A percentile compares a stretch with the other conserved stretches of the same genome.
Conservation (phyloP, 108 stramenopile genomes). For the Chaetoceros muelleri region DNA sequence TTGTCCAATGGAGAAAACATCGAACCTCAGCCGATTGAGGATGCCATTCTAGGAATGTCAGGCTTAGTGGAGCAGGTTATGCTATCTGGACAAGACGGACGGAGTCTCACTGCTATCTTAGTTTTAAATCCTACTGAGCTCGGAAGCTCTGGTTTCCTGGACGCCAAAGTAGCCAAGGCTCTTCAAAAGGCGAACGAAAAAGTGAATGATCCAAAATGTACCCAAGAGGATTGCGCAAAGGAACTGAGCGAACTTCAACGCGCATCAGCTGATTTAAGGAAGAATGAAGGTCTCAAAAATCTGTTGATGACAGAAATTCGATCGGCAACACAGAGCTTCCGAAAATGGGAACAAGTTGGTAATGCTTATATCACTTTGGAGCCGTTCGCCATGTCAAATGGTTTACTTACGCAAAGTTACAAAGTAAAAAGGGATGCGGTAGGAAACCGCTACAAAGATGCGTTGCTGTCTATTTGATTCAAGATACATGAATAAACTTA, state of each 20-base stretch:
- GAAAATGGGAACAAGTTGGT: constrained; percentile 73
- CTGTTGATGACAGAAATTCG: constrained; percentile 37
- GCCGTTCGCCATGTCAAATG: constrained; percentile 92
- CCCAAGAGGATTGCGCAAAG: constrained; percentile 41
- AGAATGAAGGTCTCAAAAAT: constrained; percentile 31
- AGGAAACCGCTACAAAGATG: constrained; percentile 49
- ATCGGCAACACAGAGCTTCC: constrained; percentile 44
- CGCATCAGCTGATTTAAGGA: constrained; percentile 41
- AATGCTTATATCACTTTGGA: constrained; percentile 74
- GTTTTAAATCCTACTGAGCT: constrained; percentile 70
- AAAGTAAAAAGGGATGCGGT: constrained; percentile 90
- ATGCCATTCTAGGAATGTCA: constrained; percentile 60
- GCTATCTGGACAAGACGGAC: constrained; percentile 86
- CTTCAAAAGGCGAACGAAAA: constrained; percentile 45
- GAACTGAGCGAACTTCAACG: constrained; percentile 38
- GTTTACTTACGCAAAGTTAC: constrained; percentile 89
- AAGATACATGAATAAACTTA: too few relatives aligned
- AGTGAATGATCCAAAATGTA: constrained; percentile 67
- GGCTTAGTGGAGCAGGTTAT: constrained; percentile 86
- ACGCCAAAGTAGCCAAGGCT: constrained; percentile 21
- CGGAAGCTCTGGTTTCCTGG: constrained; percentile 45
- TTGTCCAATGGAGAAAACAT: constrained; percentile 89
- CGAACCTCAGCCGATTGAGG: constrained; percentile 66
- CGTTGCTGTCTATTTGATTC: constrained; percentile 27
- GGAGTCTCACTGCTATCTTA: constrained; percentile 63